Evolutionary conservation across 805 yeast species (phyloP).

Genomic region (Candida saitoana): DNA sequence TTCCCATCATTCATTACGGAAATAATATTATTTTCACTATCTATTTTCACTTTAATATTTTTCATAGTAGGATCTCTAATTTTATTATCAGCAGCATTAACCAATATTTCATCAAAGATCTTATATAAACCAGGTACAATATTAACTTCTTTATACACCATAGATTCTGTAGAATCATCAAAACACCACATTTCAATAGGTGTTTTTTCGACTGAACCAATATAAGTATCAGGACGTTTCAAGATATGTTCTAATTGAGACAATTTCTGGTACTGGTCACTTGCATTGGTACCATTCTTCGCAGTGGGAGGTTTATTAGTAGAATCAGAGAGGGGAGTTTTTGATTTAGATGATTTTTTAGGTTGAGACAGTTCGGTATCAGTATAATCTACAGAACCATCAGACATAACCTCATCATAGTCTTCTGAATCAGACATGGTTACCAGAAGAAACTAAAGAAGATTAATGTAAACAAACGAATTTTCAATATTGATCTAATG

Average conservation of each 20-base stretch:
- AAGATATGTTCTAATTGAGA: slow-evolving; percentile 94
- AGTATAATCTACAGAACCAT: slow-evolving; percentile 11
- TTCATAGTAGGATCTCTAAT: slow-evolving; percentile 92
- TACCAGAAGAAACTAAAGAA: not conserved
- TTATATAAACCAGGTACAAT: slow-evolving; percentile 96
- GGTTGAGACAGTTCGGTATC: slow-evolving; percentile 15
- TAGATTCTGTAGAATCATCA: slow-evolving; percentile 44
- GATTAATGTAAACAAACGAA: not conserved
- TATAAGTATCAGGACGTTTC: slow-evolving; percentile 96
- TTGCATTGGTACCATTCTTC: slow-evolving; percentile 31
- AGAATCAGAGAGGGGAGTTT: slow-evolving; percentile 20
- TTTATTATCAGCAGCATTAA: slow-evolving; percentile 98
- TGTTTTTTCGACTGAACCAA: slow-evolving; percentile 87
- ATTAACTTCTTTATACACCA: slow-evolving; percentile 56
- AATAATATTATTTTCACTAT: slow-evolving; percentile 68
- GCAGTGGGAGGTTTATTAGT: slow-evolving; percentile 17
- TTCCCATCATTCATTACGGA: slow-evolving; percentile 88
- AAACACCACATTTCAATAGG: slow-evolving; percentile 82
- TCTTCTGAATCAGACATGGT: slow-evolving; percentile 11
- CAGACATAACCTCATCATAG: slow-evolving; percentile 5
- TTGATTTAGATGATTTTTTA: slow-evolving; percentile 7
- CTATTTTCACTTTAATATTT: slow-evolving; percentile 75
- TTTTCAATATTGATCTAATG: not conserved
- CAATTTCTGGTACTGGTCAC: slow-evolving; percentile 85
- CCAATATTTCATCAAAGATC: slow-evolving; percentile 94